phyloP scores from a whole-genome alignment of 2,329 filamentous ascomycete species.

The Cercospora canescens region DNA sequence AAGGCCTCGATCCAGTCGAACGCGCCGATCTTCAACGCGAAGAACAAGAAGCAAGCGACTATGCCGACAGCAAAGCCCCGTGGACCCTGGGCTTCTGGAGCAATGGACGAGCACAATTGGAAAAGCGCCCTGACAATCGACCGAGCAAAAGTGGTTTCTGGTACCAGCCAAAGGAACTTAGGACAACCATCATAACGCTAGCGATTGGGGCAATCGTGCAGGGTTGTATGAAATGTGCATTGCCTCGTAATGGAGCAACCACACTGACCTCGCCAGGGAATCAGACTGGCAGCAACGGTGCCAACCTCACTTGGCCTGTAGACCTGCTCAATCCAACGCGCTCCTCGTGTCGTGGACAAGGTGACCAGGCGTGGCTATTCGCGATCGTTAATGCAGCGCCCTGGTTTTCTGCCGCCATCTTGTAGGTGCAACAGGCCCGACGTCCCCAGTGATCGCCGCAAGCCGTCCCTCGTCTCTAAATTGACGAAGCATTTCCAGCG shows the following conservation, averaged over 20 bases:
- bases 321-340: background rate
- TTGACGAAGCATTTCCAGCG: no score
- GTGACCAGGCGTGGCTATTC: constrained; percentile 31
- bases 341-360: background rate
- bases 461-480: no score
- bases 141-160: constrained; percentile 23
- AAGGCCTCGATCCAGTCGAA: constrained; percentile 19
- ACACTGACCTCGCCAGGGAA: constrained; percentile 26
- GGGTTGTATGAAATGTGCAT: constrained; percentile 18
- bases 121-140: background rate
- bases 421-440: constrained; percentile 7
- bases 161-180: constrained; percentile 35
- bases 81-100: constrained; percentile 5
- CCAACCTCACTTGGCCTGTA: constrained; percentile 37
- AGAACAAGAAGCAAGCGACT: background rate
- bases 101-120: background rate
- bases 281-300: constrained; percentile 35
- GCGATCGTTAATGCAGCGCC: constrained; percentile 36
- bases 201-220: constrained; percentile 38
- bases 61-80: constrained; percentile 2
- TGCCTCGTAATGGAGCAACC: no score
- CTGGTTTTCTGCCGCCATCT: constrained; percentile 34
- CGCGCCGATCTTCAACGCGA: constrained; percentile 1
- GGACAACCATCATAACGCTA: constrained; percentile 35
- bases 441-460: no score